Percentiles rank a stretch among this genome's conserved stretches.
These are phyloP conservation scores for Cutaneotrichosporon arboriforme DNA, from an alignment of 1,284 basidiomycete genomes.

Conservation along the genomic window DNA sequence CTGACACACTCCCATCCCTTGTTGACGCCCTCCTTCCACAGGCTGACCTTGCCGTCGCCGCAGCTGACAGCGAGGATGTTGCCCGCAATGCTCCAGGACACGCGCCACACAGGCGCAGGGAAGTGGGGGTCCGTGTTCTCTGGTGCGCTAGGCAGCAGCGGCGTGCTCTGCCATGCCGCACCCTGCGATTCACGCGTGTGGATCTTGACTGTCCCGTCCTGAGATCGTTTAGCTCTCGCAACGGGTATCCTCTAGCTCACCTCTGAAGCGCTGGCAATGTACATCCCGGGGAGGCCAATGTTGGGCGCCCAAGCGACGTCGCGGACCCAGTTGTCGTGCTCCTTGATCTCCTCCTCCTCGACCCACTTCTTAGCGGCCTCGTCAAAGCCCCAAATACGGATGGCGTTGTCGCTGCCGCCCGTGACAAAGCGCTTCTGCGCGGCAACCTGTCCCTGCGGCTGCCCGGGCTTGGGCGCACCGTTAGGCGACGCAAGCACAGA, in stretches of 20 bases:
- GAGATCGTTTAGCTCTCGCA: slow-evolving; percentile 8
- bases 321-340: slow-evolving; percentile 94
- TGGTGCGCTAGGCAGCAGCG: slow-evolving; percentile 65
- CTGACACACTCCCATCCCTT: slow-evolving; percentile 95
- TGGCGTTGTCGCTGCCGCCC: slow-evolving; percentile 92
- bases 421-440: slow-evolving; percentile 77
- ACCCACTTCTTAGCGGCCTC: slow-evolving; percentile 61
- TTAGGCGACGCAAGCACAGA: slow-evolving; percentile 55
- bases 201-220: slow-evolving; percentile 87
- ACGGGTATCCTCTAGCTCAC: slow-evolving; percentile 46
- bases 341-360: slow-evolving; percentile 80
- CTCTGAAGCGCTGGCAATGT: slow-evolving; percentile 93
- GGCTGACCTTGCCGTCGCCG: slow-evolving; percentile 93
- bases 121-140: slow-evolving; percentile 61
- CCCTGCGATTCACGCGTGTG: slow-evolving; percentile 83
- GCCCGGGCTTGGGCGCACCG: slow-evolving; percentile 6
- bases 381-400: slow-evolving; percentile 82
- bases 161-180: slow-evolving; percentile 76
- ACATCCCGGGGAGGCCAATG: slow-evolving; percentile 86
- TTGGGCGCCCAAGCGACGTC: slow-evolving; percentile 98
- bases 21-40: slow-evolving; percentile 98
- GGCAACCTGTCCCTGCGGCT: slow-evolving; percentile 8
- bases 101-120: slow-evolving; percentile 93
- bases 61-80: slow-evolving; percentile 96
- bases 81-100: slow-evolving; percentile 93